Evolutionary conservation across 495 filamentous ascomycete genomes (phyloP).

Genomic region (Diplogelasinospora grovesii): DNA sequence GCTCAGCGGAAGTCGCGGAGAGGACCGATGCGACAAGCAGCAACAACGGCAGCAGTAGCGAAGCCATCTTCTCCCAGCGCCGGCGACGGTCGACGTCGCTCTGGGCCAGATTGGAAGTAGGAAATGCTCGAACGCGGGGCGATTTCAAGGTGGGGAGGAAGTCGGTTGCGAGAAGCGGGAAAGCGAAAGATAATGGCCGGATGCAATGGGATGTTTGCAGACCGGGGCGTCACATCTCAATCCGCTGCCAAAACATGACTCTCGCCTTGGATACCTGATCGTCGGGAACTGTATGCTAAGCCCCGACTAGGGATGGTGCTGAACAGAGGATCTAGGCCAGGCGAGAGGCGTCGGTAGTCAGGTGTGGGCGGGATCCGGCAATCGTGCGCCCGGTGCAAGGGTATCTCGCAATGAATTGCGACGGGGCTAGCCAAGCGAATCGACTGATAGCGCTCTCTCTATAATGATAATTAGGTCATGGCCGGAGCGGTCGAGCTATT

Average conservation of each 20-base stretch:
- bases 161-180: constrained; percentile 14
- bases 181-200: constrained; percentile 9
- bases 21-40: constrained; percentile 18
- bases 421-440: constrained; percentile 5
- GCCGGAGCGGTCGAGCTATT: no score
- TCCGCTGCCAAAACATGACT: constrained; percentile 17
- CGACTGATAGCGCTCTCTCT: no score
- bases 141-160: constrained; percentile 11
- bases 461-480: no score
- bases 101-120: constrained; percentile 20
- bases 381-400: background rate
- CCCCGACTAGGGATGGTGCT: constrained; percentile 12
- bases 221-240: constrained; percentile 19
- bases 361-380: constrained; percentile 3
- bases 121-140: constrained; percentile 13
- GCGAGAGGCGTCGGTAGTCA: constrained; percentile 3
- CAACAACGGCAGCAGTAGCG: constrained; percentile 15
- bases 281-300: constrained; percentile 23
- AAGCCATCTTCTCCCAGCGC: constrained; percentile 29
- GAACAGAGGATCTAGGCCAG: constrained; percentile 3
- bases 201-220: constrained; percentile 12
- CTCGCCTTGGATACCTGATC: constrained; percentile 22
- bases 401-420: constrained; percentile 2
- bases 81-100: constrained; percentile 38
- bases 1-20: constrained; percentile 18